These are phyloP conservation scores for Agrocybe praecox DNA, from an alignment of 768 basidiomycete genomes.

Conservation along the genomic window DNA sequence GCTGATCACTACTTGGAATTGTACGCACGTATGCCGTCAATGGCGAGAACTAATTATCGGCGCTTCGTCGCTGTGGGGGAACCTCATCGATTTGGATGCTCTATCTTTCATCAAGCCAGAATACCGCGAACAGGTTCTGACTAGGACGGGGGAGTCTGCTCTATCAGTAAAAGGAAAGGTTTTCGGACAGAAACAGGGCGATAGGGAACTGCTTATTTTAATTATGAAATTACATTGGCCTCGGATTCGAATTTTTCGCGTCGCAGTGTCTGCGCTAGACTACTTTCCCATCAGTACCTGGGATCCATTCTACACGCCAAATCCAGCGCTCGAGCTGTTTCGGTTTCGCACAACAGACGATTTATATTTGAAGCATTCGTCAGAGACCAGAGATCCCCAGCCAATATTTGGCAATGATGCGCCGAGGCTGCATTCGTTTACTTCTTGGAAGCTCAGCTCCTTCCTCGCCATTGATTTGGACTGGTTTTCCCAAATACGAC, in stretches of 20 bases:
- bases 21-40: slow-evolving; percentile 3
- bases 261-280: not conserved
- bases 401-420: slow-evolving; percentile 2
- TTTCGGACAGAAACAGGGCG: not conserved
- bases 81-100: slow-evolving; percentile 1
- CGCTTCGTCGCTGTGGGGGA: slow-evolving; percentile 3
- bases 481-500: slow-evolving; percentile 1
- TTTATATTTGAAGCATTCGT: not conserved
- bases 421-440: not conserved
- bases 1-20: not conserved
- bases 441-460: not conserved
- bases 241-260: not conserved
- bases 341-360: not conserved
- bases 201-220: not conserved
- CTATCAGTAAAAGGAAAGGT: not conserved
- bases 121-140: slow-evolving; percentile 1
- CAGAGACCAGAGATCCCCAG: not conserved
- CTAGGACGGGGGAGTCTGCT: not conserved
- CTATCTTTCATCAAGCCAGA: not conserved
- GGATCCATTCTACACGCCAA: not conserved
- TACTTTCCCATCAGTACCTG: not conserved
- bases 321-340: slow-evolving; percentile 1
- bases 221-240: not conserved
- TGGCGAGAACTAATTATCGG: slow-evolving; percentile 1
- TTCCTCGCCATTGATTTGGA: not conserved